Evolutionary conservation across 441 rosid species (phyloP), one percentile per base, ranked within the genome.

Genomic region (Monsonia emarginata): DNA sequence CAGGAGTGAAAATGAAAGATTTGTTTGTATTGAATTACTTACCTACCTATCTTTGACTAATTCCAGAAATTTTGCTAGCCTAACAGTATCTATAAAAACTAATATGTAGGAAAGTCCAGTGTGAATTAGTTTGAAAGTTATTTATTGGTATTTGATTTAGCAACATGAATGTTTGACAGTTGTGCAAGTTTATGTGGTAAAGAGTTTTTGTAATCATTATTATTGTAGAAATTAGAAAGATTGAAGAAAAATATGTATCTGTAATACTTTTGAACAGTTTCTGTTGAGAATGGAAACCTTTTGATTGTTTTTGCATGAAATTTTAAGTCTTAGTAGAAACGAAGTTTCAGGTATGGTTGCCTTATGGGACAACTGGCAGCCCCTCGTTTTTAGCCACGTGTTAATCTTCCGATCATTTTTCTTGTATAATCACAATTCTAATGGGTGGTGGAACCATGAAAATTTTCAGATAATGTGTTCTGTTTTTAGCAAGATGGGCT

Each of bases 1-100:
- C 69, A 28, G 67, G 75, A 67, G 56, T 8, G 75, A 71, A 18
- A 42, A 63, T 9, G 78, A 71, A 72, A 44, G 61, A 5, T 60
- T 61, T 56, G 64, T 71, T 48, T 22, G 11, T 40, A 19, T 63
- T 21, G 31, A 3, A 32, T 61, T 69, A 38, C 56, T 30, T 68
- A 50, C 67, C 54, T 65, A 38, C 62, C 31, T 68, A 34, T 25
- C 61, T 71, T n/a, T 75, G 79, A 65, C 65, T 69, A 14, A 42
- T 25, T 42, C 48, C 22, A 13, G 5, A 31, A 22, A 30, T 16
- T 58, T 61, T 22, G 22, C 21, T 7, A 30, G 24, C 44, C 46
- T 0, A 10, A 13, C 14, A 63, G 19, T 16, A 52, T 22, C 16
- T 8, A 24, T 22, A 3, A 30, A 16, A 54, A 1, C 24, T 24